These are phyloP conservation scores for Stachybotrys chlorohalonatus DNA, from an alignment of 2,329 filamentous ascomycete species.

Conservation along the genomic window DNA sequence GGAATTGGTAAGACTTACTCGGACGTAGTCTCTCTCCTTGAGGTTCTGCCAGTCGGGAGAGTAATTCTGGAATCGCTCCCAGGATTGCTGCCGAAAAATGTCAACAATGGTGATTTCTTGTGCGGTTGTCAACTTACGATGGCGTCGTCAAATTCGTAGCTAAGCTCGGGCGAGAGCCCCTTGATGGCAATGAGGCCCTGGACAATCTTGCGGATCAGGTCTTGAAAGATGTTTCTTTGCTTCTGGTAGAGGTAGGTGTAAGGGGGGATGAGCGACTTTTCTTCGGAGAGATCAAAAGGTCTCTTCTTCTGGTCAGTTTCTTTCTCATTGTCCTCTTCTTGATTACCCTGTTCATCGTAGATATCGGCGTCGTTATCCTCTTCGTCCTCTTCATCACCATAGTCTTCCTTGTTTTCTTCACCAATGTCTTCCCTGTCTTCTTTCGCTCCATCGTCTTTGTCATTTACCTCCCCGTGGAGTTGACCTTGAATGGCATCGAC, in stretches of 20 bases:
- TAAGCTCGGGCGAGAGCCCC: not conserved
- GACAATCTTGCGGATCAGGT: constrained; percentile 1
- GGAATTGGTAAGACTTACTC: not conserved
- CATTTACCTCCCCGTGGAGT: too few relatives aligned
- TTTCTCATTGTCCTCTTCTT: not conserved
- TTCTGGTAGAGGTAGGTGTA: not conserved
- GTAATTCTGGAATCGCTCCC: not conserved
- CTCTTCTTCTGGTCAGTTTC: not conserved
- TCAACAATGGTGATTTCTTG: not conserved
- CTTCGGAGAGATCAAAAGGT: not conserved
- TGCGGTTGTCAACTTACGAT: not conserved
- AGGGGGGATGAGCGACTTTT: not conserved
- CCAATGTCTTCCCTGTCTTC: not conserved
- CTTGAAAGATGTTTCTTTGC: not conserved
- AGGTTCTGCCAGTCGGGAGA: not conserved
- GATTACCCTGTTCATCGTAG: not conserved
- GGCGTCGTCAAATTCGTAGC: not conserved
- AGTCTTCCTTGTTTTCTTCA: not conserved
- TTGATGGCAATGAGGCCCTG: not conserved
- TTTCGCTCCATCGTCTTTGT: not conserved
- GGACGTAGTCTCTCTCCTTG: not conserved
- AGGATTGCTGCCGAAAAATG: not conserved
- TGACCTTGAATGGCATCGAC: too few relatives aligned
- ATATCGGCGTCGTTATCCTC: not conserved
- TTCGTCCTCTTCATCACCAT: too few relatives aligned